Evolutionary conservation across 2,329 filamentous ascomycete genomes (phyloP), one percentile per base, ranked within the genome.

Genomic region (Penicillium sp.): DNA sequence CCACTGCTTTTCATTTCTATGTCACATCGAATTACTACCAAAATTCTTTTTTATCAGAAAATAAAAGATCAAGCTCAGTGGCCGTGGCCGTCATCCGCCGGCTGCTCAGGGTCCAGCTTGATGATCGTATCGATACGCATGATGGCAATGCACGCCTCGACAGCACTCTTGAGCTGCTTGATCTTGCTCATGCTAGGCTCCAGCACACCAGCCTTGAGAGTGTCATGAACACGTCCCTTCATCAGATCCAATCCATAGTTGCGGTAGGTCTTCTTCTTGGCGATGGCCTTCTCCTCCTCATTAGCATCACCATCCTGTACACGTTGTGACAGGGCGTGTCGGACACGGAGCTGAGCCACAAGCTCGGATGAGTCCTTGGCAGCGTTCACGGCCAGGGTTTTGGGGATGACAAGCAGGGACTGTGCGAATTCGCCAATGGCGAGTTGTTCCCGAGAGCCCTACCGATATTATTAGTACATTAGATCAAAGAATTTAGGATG

Each of bases 51-150:
- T 40, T 23, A 29, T 44, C 44, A 40, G 46, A 22, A 37, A 54
- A 36, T 54, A 44, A 55, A 46, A 49, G 34, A 44, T 42, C 41
- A 43, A 37, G 62, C 47, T 60, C 79, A 93, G 74, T 95, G 89
- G 44, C 85, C 89, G 72, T 94, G 88, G 47, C 88, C 89, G 63
- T 93, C 87, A 73, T 95, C 80, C 64, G 83, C 80, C 65, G 80
- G 78, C 76, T 85, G 80, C 76, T 96, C 89, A 14, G 90, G 90
- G 77, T 98, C 93, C 70, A 98, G 76, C 77, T 95, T 95, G 74
- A 98, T 97, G 72, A 98, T 78, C 56, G 93, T 97, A 76, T 98
- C 93, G 68, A 98, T 98, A 64, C 93, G 82, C 93, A 98, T 97
- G 69, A 98, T 97, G 66, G 89, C 87, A 71, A 98, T 95, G 72